These are phyloP conservation scores for Trichoderma sp. DNA, from an alignment of 2,329 filamentous ascomycete genomes.

Conservation along the genomic window DNA sequence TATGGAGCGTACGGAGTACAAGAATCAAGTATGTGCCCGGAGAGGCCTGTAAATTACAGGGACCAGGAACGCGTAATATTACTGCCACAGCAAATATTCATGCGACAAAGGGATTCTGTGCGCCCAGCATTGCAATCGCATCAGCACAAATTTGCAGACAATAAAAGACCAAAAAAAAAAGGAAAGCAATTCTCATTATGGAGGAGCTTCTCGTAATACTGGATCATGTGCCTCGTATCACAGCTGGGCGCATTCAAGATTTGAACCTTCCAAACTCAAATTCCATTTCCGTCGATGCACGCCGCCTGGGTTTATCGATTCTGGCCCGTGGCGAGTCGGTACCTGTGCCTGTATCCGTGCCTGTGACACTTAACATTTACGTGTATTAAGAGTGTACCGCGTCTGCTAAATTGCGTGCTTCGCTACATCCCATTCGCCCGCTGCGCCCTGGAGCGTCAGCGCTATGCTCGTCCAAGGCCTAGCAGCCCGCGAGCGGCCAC, in stretches of 20 bases:
- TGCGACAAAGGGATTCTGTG: not conserved
- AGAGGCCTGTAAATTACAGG: not conserved
- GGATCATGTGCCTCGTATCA: not conserved
- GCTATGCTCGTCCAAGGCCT: constrained; percentile 18
- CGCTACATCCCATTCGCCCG: not conserved
- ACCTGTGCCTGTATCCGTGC: not conserved
- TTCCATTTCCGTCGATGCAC: not conserved
- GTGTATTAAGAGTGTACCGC: not conserved
- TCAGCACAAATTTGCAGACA: not conserved
- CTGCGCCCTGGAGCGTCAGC: constrained; percentile 11
- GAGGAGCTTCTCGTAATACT: not conserved
- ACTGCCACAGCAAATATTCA: not conserved
- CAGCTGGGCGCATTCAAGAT: not conserved
- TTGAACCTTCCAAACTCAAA: not conserved
- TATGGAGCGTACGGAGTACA: not conserved
- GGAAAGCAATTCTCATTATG: not conserved
- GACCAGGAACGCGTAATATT: not conserved
- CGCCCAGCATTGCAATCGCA: not conserved
- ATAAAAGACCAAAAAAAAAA: not conserved
- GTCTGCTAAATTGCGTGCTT: constrained; percentile 8
- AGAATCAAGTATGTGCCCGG: not conserved
- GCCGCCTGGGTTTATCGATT: not conserved
- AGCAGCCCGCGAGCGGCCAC: constrained; percentile 18
- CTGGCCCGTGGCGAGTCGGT: not conserved
- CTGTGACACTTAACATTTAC: not conserved